Evolutionary conservation across 2,329 filamentous ascomycete genomes (phyloP).

Genomic region (Epichloe brachyelytri): DNA sequence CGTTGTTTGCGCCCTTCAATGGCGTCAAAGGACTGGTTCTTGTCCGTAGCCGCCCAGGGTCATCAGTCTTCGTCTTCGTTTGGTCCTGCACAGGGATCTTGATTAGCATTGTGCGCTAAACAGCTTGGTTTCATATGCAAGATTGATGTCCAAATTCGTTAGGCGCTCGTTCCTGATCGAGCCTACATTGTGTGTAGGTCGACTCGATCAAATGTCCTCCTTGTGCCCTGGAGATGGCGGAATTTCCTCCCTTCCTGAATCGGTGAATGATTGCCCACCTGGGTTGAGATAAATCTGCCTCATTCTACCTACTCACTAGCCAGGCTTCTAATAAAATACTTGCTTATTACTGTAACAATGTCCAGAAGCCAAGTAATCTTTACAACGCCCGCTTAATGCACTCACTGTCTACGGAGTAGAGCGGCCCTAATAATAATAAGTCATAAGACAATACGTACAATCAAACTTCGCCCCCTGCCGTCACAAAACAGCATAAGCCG

Average conservation of each 20-base stretch:
- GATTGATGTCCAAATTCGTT: conserved; percentile 1
- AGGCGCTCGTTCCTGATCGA: background rate
- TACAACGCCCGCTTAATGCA: no score
- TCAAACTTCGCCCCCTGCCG: background rate
- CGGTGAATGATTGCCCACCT: background rate
- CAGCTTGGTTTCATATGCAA: conserved; percentile 3
- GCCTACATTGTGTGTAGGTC: background rate
- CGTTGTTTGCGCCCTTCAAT: no score
- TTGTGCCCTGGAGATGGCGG: background rate
- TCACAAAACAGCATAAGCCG: conserved; percentile 69
- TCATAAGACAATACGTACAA: background rate
- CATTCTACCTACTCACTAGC: no score
- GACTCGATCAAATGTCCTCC: background rate
- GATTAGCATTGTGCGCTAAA: background rate
- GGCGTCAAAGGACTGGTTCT: no score
- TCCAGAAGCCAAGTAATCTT: no score
- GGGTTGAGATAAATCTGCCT: no score
- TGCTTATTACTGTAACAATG: no score
- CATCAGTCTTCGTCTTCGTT: background rate
- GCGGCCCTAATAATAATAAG: no score
- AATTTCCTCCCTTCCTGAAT: background rate
- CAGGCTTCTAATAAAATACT: no score
- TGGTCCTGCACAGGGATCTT: background rate
- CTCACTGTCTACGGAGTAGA: no score
- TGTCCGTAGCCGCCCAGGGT: no score